phyloP scores from a whole-genome alignment of 1,284 basidiomycete genomes.

The Melampsora larici-populina region DNA sequence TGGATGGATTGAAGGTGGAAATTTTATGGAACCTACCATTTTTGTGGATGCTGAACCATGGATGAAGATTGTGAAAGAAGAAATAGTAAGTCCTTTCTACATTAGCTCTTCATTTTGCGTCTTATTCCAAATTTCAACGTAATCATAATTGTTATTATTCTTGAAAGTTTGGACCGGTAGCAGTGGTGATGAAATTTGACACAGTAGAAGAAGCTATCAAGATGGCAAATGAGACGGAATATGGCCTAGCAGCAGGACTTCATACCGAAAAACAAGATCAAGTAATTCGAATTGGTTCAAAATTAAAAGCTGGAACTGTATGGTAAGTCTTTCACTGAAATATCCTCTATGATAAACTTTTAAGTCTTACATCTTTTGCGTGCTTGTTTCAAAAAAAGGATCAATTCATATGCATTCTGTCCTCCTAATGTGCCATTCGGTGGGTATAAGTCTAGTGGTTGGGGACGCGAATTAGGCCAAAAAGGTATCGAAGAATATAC shows the following conservation, averaged over 20 bases:
- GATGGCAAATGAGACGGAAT: conserved; percentile 76
- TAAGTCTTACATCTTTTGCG: no score
- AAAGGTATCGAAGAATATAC: conserved; percentile 62
- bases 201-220: conserved; percentile 59
- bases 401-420: conserved; percentile 29
- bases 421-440: conserved; percentile 79
- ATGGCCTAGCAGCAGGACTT: conserved; percentile 81
- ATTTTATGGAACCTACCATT: conserved; percentile 50
- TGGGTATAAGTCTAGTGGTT: conserved; percentile 80
- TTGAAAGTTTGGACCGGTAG: conserved; percentile 48
- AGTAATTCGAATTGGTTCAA: conserved; percentile 75
- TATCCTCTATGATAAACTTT: conserved; percentile 23
- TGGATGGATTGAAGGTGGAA: conserved; percentile 36
- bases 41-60: conserved; percentile 46
- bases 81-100: conserved; percentile 43
- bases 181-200: conserved; percentile 47
- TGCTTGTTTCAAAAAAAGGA: neutral
- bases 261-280: conserved; percentile 81
- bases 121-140: neutral
- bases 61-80: conserved; percentile 48
- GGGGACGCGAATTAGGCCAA: conserved; percentile 79
- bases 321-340: conserved; percentile 40
- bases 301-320: conserved; percentile 70
- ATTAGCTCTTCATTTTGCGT: neutral
- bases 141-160: neutral